A percentile compares a stretch with the other conserved stretches of the same genome.
Evolutionary conservation across 192 early-diverging fungal genomes (phyloP).

Genomic region (Glomus cerebriforme): DNA sequence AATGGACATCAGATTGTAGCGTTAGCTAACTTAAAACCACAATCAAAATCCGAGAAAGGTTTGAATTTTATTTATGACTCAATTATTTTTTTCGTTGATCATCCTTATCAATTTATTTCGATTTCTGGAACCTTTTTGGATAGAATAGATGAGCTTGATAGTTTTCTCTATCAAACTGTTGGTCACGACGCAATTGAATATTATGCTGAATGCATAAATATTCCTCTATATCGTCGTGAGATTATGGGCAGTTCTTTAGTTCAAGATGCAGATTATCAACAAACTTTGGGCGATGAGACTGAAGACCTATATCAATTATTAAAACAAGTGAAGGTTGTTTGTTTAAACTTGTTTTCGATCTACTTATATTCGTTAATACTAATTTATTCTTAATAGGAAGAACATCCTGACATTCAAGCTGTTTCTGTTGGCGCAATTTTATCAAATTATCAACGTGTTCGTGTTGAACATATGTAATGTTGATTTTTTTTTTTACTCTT

Average conservation of each 20-base stretch:
- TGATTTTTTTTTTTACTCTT: not conserved
- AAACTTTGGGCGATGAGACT: constrained; percentile 82
- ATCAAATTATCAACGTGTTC: constrained; percentile 95
- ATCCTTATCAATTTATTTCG: not conserved
- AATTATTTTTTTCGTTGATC: not conserved
- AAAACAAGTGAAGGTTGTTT: constrained; percentile 65
- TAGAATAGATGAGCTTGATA: constrained; percentile 82
- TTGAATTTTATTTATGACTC: not conserved
- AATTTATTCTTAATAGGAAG: constrained; percentile 25
- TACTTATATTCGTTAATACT: not conserved
- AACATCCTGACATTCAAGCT: constrained; percentile 78
- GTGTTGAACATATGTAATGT: constrained; percentile 90
- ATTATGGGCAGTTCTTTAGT: constrained; percentile 72
- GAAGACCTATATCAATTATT: constrained; percentile 89
- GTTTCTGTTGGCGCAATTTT: constrained; percentile 95
- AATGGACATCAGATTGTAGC: constrained; percentile 93
- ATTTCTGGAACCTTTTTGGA: not conserved
- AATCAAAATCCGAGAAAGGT: constrained; percentile 63
- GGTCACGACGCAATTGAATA: constrained; percentile 87
- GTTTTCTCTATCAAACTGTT: constrained; percentile 97
- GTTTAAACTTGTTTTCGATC: not conserved
- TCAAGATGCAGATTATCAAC: constrained; percentile 66
- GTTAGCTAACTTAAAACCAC: constrained; percentile 88
- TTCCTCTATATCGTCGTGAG: constrained; percentile 80
- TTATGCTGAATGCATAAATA: constrained; percentile 79